Conservation (phyloP, 495 filamentous ascomycete species). For the Trichoderma parareesei region DNA sequence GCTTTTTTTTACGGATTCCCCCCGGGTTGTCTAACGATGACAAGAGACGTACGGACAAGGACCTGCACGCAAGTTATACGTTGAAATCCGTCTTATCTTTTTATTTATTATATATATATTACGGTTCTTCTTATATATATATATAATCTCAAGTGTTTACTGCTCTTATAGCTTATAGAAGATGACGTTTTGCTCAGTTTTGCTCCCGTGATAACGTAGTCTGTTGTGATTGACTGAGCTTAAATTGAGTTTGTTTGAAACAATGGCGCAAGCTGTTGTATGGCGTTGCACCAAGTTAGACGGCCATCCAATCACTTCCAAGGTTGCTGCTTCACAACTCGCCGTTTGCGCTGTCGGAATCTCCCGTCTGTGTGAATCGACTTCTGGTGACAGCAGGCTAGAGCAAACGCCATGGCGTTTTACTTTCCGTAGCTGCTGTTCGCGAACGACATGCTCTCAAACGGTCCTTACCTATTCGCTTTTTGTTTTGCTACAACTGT, state of each 20-base stretch:
- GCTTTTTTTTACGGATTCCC: conserved; percentile 5
- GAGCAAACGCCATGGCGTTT: not conserved
- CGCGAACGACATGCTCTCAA: not conserved
- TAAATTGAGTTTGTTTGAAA: conserved; percentile 1
- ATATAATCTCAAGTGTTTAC: conserved; percentile 7
- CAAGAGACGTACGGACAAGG: not conserved
- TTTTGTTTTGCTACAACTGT: not conserved
- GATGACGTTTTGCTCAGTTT: not conserved
- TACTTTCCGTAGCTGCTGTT: conserved; percentile 1
- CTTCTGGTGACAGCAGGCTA: not conserved
- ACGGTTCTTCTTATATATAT: conserved; percentile 8
- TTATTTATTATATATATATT: conserved; percentile 1
- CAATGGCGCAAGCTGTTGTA: not conserved
- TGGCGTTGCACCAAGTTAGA: not conserved
- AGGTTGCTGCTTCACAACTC: no score
- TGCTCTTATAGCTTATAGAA: not conserved
- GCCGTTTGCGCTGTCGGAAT: no score
- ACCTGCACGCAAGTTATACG: not conserved
- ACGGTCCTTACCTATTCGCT: not conserved
- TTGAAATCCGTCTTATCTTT: not conserved
- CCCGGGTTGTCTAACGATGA: not conserved
- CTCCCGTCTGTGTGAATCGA: not conserved
- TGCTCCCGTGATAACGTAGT: not conserved
- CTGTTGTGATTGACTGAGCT: not conserved
- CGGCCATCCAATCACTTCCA: not conserved